phyloP scores from a whole-genome alignment of 768 basidiomycete species.

The Candolleomyces eurysporus region DNA sequence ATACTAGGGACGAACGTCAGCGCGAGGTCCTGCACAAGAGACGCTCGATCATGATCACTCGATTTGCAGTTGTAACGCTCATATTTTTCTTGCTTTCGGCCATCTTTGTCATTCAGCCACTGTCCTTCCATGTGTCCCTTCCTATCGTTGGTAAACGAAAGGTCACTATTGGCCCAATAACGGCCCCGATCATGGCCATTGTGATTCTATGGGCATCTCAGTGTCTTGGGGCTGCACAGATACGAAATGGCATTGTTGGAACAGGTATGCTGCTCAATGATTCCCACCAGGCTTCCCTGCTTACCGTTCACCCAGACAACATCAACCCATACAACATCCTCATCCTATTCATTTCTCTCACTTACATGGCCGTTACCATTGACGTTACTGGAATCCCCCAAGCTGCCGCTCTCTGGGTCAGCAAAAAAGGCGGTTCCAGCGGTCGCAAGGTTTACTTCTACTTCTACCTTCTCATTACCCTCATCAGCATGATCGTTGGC shows the following conservation, averaged over 20 bases:
- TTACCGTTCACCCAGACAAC: constrained; percentile 29
- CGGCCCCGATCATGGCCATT: no score
- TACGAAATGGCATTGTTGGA: no score
- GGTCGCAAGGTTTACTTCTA: constrained; percentile 75
- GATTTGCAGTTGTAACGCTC: constrained; percentile 43
- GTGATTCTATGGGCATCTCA: no score
- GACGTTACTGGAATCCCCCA: constrained; percentile 87
- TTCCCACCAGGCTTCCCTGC: not conserved
- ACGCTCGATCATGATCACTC: not conserved
- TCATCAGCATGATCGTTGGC: constrained; percentile 75
- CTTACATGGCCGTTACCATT: constrained; percentile 90
- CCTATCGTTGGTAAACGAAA: no score
- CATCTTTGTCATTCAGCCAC: constrained; percentile 50
- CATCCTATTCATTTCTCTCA: constrained; percentile 87
- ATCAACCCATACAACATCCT: no score
- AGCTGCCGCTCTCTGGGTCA: constrained; percentile 87
- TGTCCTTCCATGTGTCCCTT: no score
- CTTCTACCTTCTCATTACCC: constrained; percentile 81
- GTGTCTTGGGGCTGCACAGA: no score
- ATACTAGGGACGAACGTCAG: no score
- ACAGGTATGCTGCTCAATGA: constrained; percentile 9
- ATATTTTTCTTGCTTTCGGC: constrained; percentile 54
- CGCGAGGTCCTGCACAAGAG: no score
- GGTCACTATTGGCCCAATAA: no score
- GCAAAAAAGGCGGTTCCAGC: constrained; percentile 70